These are phyloP conservation scores for Lecanicillium sp. DNA, from an alignment of 2,329 filamentous ascomycete genomes.

Conservation along the genomic window DNA sequence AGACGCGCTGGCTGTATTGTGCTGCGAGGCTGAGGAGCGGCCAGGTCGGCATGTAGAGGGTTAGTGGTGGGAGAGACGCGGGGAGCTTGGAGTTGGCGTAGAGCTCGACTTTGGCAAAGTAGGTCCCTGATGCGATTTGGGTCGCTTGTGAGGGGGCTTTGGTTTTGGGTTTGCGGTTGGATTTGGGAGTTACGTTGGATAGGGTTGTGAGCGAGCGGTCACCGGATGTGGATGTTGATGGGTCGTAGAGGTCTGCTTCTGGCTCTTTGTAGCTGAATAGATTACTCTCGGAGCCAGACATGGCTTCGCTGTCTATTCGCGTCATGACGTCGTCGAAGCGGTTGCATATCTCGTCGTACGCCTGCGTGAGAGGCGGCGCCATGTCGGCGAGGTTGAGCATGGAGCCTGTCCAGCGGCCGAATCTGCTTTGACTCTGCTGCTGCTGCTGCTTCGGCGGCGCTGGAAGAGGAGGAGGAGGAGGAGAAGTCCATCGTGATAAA, in stretches of 20 bases:
- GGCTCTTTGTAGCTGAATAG: conserved; percentile 32
- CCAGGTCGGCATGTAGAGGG: conserved; percentile 65
- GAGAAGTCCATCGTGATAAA: background rate
- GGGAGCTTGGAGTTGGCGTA: conserved; percentile 74
- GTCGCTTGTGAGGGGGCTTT: conserved; percentile 14
- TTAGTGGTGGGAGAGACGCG: conserved; percentile 55
- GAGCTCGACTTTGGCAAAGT: conserved; percentile 68
- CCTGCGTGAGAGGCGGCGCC: conserved; percentile 24
- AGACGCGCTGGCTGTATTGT: conserved; percentile 67
- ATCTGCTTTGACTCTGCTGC: conserved; percentile 13
- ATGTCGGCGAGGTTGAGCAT: conserved; percentile 34
- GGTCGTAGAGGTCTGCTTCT: conserved; percentile 12
- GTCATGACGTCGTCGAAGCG: conserved; percentile 62
- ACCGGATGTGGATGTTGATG: conserved; percentile 2
- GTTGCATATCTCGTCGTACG: conserved; percentile 35
- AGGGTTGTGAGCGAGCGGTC: background rate
- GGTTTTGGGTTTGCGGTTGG: conserved; percentile 18
- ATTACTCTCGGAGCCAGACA: conserved; percentile 44
- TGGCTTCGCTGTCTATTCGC: conserved; percentile 57
- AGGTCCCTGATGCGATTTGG: conserved; percentile 37
- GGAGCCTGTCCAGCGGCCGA: conserved; percentile 29
- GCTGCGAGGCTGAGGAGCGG: conserved; percentile 72
- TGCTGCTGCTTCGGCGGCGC: conserved; percentile 4
- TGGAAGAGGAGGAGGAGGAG: conserved; percentile 1
- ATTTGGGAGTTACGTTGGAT: conserved; percentile 9